Evolutionary conservation across 345 rosid genomes (phyloP), one percentile per base, ranked within the genome.

Genomic region (Xanthoceras sorbifolium): DNA sequence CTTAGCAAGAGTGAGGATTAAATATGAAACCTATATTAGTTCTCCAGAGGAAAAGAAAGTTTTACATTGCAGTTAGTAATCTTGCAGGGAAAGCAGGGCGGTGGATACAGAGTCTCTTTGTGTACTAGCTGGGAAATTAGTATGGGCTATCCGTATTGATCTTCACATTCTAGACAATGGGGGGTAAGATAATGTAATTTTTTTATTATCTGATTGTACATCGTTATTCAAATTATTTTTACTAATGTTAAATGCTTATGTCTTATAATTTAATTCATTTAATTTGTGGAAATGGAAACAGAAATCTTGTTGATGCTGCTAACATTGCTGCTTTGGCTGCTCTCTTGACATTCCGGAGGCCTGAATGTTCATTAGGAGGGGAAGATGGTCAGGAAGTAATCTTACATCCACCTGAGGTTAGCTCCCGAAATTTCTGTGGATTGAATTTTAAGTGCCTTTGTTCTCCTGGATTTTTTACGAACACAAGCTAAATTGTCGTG

Each of bases 301-400:
- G 98, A 66, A 93, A 96, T 84, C 92, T 96, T 81, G 93, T 93
- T 76, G 98, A 96, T 85, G 97, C 98, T 77, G 97, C 99, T 75
- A 92, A 96, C 79, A 83, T 96, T 80, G 99, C 97, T 80, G 99
- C 98, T 31, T 83, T 92, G 85, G 94, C 97, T 64, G 90, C 98
- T 26, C 88, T 96, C 23, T 78, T 91, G 86, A 91, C 98, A n/a
- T 92, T 89, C 67, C 87, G 91, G 67, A 94, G 97, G 87, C 97
- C 97, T 54, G 97, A 96, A 64, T 96, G 95, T 87, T 86, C 97
- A 6, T 83, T 96, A 74, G 94, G 91, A 66, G 98, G 98, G 59
- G 97, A 93, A 76, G 86, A 85, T 81, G 85, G 89, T 48, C 93
- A 91, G 72, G 91, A 96, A 86, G 97, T 94, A 66, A 86, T 80